These are phyloP conservation scores for Cardiospermum halicacabum DNA, from an alignment of 345 rosid species.

Conservation along the genomic window DNA sequence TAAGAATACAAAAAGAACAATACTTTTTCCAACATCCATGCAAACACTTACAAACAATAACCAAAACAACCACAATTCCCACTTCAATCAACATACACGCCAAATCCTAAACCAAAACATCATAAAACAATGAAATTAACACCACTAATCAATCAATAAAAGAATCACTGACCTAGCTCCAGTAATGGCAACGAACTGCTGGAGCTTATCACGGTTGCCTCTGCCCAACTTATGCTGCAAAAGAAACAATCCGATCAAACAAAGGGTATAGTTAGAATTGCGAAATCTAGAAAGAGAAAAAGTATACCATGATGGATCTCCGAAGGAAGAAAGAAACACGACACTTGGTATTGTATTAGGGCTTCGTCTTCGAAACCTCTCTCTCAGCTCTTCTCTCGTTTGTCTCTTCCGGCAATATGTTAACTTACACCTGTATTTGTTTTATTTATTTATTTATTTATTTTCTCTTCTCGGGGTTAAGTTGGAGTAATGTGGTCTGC, in stretches of 20 bases:
- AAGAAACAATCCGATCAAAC: neutral
- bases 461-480: too few species aligned
- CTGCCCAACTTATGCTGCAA: conserved; percentile 77
- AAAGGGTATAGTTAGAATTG: neutral
- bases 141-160: neutral
- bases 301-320: conserved; percentile 3
- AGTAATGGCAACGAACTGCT: conserved; percentile 81
- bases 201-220: conserved; percentile 84
- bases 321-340: conserved; percentile 2
- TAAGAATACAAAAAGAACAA: neutral
- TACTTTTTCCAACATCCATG: neutral
- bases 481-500: too few species aligned
- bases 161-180: conserved; percentile 93
- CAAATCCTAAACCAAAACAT: neutral
- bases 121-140: neutral
- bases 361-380: conserved; percentile 4
- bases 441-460: neutral
- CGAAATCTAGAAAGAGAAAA: neutral
- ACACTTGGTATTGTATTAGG: too few species aligned
- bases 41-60: neutral
- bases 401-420: neutral
- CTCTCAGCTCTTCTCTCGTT: neutral
- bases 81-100: neutral
- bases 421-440: neutral
- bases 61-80: neutral